These are phyloP conservation scores for Glomus cerebriforme DNA, from an alignment of 192 early-diverging fungal genomes.

Conservation along the genomic window DNA sequence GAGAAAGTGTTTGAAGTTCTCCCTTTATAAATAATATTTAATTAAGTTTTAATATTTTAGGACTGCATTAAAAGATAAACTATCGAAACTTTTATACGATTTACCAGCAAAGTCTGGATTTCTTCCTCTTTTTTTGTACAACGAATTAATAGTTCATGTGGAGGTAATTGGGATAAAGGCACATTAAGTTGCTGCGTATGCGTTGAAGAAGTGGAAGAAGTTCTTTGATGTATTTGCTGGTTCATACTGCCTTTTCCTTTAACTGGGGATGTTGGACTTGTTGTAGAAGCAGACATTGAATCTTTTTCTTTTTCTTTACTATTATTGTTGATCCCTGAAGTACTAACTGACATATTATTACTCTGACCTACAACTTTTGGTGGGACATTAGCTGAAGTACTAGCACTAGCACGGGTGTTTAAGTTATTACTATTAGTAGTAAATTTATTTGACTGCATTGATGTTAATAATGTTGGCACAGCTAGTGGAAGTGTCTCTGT, in stretches of 20 bases:
- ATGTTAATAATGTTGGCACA: neutral
- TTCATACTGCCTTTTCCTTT: neutral
- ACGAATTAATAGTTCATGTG: conserved; percentile 16
- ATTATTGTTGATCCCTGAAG: neutral
- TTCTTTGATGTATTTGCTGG: neutral
- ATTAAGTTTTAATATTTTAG: neutral
- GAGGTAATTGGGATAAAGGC: neutral
- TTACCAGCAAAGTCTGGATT: conserved; percentile 29
- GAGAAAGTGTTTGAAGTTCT: conserved; percentile 29
- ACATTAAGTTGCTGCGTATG: neutral
- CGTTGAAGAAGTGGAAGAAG: neutral
- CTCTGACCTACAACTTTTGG: neutral
- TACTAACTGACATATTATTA: neutral
- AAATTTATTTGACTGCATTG: too few species aligned
- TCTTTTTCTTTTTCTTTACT: neutral
- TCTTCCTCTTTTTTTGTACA: conserved; percentile 32
- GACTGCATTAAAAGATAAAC: neutral
- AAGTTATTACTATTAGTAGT: neutral
- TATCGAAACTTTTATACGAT: neutral
- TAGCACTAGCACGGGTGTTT: neutral
- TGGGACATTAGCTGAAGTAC: neutral
- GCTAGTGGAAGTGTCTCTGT: neutral
- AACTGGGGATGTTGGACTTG: neutral
- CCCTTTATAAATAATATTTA: conserved; percentile 5
- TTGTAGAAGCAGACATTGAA: neutral